A percentile compares a stretch with the other conserved stretches of the same genome.
Conservation (phyloP, 2,329 filamentous ascomycete species). For the Pestalotiopsis sp. region DNA sequence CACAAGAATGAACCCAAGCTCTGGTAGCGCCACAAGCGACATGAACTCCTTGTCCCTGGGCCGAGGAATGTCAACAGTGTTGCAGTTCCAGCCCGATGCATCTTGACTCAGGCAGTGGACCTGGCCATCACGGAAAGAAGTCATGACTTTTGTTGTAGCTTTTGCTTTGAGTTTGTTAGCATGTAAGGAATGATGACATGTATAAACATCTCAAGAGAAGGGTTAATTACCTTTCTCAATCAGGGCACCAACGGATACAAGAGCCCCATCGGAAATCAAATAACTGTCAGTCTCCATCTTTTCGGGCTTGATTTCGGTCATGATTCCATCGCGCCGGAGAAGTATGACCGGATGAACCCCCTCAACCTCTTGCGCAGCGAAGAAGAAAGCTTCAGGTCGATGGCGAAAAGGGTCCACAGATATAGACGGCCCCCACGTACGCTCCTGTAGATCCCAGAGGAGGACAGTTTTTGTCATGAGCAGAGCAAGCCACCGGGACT, state of each 20-base stretch:
- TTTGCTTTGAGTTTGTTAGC: constrained; percentile 18
- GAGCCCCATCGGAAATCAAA: constrained; percentile 51
- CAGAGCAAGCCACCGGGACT: constrained; percentile 68
- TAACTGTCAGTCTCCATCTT: constrained; percentile 45
- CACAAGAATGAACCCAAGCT: constrained; percentile 62
- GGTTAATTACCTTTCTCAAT: constrained; percentile 45
- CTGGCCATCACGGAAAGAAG: constrained; percentile 34
- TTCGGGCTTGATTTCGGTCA: constrained; percentile 60
- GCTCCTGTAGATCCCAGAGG: constrained; percentile 65
- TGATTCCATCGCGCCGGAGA: constrained; percentile 65
- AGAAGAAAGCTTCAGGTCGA: constrained; percentile 66
- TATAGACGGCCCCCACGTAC: constrained; percentile 58
- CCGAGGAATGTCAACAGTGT: constrained; percentile 44
- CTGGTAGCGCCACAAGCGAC: constrained; percentile 62
- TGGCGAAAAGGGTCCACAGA: constrained; percentile 60
- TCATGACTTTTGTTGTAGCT: constrained; percentile 33
- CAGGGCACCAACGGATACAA: constrained; percentile 53
- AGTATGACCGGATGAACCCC: constrained; percentile 56
- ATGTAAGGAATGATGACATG: neutral
- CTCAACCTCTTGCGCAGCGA: constrained; percentile 46
- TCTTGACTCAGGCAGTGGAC: constrained; percentile 33
- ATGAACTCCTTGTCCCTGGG: constrained; percentile 49
- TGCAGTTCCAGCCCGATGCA: constrained; percentile 51
- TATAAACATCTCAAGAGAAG: neutral
- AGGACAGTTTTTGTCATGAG: constrained; percentile 61